Evolutionary conservation across 805 yeast genomes (phyloP).

Genomic region (Zygosaccharomyces gambellarensis): DNA sequence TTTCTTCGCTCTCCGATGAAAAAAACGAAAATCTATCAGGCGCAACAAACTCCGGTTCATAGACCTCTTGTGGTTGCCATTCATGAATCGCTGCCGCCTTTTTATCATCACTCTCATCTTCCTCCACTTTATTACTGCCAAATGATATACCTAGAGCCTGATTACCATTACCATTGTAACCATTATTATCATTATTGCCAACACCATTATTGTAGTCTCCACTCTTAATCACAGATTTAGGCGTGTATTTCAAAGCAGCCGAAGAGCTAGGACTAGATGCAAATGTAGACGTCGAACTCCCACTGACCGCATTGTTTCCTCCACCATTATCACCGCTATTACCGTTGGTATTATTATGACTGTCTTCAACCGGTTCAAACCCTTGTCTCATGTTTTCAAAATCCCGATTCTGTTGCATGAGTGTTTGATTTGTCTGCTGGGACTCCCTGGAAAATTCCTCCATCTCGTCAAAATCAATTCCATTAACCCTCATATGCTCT

Average conservation of each 20-base stretch:
- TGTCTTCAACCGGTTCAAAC: not conserved
- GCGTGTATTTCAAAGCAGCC: conserved; percentile 62
- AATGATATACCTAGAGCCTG: conserved; percentile 36
- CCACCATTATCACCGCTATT: conserved; percentile 10
- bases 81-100: not conserved
- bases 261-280: conserved; percentile 37
- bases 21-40: conserved; percentile 85
- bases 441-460: conserved; percentile 72
- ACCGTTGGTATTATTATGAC: not conserved
- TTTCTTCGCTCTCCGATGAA: conserved; percentile 75
- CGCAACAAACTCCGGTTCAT: conserved; percentile 25
- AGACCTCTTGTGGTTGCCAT: conserved; percentile 2
- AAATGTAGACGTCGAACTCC: conserved; percentile 30
- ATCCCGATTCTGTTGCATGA: conserved; percentile 21
- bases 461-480: conserved; percentile 86
- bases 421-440: conserved; percentile 42
- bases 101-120: conserved; percentile 11
- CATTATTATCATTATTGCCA: too few species aligned
- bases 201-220: not conserved
- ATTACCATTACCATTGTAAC: not conserved
- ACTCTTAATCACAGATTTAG: conserved; percentile 27
- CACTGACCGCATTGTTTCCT: conserved; percentile 4
- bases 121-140: conserved; percentile 38
- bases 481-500: conserved; percentile 57
- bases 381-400: not conserved